Conservation (phyloP, 306 rosid species). For the Glycine latifolia region DNA sequence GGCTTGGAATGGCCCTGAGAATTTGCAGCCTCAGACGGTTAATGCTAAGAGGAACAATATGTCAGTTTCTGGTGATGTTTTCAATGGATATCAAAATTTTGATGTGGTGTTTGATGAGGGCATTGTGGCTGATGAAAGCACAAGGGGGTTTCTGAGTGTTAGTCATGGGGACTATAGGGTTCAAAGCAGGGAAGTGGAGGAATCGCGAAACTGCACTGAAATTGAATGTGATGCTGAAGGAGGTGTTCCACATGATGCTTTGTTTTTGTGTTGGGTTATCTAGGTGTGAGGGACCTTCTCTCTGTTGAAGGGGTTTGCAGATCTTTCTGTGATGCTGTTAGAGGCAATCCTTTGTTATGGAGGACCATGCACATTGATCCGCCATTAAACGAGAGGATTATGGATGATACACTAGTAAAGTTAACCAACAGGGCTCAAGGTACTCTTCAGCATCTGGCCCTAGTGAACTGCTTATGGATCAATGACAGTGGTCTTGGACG, state of each 20-base stretch:
- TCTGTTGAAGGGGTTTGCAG: slow-evolving; percentile 65
- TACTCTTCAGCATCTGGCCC: slow-evolving; percentile 61
- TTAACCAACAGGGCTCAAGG: slow-evolving; percentile 77
- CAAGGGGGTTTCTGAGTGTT: slow-evolving; percentile 42
- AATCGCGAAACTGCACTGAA: slow-evolving; percentile 30
- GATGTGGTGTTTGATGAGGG: slow-evolving; percentile 31
- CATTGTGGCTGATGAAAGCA: slow-evolving; percentile 41
- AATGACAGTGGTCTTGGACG: slow-evolving; percentile 63
- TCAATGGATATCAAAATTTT: slow-evolving; percentile 43
- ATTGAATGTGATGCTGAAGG: slow-evolving; percentile 37
- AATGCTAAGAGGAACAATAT: slow-evolving; percentile 39
- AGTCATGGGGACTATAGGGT: slow-evolving; percentile 29
- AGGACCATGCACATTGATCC: slow-evolving; percentile 58
- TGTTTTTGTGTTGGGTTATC: slow-evolving; percentile 61
- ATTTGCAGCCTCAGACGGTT: slow-evolving; percentile 42
- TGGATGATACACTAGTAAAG: slow-evolving; percentile 58
- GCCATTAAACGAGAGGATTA: slow-evolving; percentile 56
- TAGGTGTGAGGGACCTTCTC: slow-evolving; percentile 71
- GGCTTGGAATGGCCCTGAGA: slow-evolving; percentile 55
- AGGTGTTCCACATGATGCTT: slow-evolving; percentile 70
- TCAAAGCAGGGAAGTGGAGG: slow-evolving; percentile 40
- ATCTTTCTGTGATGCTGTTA: slow-evolving; percentile 56
- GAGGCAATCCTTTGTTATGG: slow-evolving; percentile 70
- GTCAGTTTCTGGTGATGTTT: slow-evolving; percentile 47
- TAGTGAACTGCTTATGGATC: slow-evolving; percentile 57